These are phyloP conservation scores for Paramecium caudatum DNA, from an alignment of 73 alveolate species.

Conservation along the genomic window DNA sequence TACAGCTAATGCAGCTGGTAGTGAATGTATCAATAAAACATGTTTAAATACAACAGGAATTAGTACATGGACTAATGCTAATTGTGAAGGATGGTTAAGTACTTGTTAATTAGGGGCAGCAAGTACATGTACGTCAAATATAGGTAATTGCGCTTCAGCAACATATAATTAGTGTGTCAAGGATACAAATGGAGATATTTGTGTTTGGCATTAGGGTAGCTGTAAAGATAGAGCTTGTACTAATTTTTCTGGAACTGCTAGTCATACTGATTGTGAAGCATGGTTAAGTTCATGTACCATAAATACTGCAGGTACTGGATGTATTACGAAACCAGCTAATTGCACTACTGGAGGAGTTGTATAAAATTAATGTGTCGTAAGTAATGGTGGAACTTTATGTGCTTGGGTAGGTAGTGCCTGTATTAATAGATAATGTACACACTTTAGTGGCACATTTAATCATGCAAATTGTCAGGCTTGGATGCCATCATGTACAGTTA, in stretches of 20 bases:
- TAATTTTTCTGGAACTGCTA: slow-evolving; percentile 13
- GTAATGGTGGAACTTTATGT: neutral
- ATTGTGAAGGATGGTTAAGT: slow-evolving; percentile 51
- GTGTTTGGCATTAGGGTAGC: slow-evolving; percentile 41
- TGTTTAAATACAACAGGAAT: slow-evolving; percentile 42
- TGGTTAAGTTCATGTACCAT: slow-evolving; percentile 50
- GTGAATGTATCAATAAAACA: slow-evolving; percentile 38
- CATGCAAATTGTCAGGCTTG: slow-evolving; percentile 35
- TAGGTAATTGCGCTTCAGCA: neutral
- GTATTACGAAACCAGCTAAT: slow-evolving; percentile 49
- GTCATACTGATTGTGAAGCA: slow-evolving; percentile 34
- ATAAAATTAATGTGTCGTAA: neutral
- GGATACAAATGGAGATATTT: slow-evolving; percentile 7
- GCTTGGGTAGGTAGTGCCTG: slow-evolving; percentile 24
- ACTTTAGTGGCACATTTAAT: slow-evolving; percentile 11
- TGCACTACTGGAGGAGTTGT: slow-evolving; percentile 48
- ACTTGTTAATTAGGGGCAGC: slow-evolving; percentile 31
- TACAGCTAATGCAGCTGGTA: slow-evolving; percentile 14
- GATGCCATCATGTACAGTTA: slow-evolving; percentile 35
- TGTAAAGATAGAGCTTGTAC: slow-evolving; percentile 46
- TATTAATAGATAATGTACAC: neutral
- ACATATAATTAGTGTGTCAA: slow-evolving; percentile 35
- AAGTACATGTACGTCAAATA: neutral
- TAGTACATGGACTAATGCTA: neutral
- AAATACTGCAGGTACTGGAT: slow-evolving; percentile 30